Evolutionary conservation across 202 grass and related monocot species (phyloP), one percentile per base, ranked within the genome.

Genomic region (Panicum hallii): DNA sequence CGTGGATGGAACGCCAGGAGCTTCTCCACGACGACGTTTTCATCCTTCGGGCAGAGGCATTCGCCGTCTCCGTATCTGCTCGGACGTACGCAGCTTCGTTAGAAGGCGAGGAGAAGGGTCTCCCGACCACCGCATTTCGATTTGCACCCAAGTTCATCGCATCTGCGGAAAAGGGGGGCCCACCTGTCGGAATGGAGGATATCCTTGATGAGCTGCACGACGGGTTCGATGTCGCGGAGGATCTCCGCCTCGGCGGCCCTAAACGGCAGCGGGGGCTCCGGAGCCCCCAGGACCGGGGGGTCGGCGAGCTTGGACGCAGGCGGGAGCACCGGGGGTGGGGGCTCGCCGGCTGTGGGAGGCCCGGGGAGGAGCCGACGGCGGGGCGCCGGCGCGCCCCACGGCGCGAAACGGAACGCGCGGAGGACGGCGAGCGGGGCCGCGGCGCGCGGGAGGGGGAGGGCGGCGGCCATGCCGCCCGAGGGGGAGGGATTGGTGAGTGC

Each of bases 101-200:
- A 86, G 22, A 69, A 74, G 5, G 57, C 11, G 44, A 0, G 79
- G 79, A 22, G n/a, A 5, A 70, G 36, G 36, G 0, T 6, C 43
- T 26, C 2, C 44, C 36, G 14, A 45, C 12, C 15, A 30, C 45
- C 2, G 48, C 61, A 56, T 84, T 67, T 68, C 40, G 42, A 61
- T 17, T 75, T n/a, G 20, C 34, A 75, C 22, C 75, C 50, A 15
- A 54, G 20, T 26, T 56, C 78, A 55, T 44, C 38, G 1, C 20
- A 13, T 3, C 32, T 1, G 34, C 1, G 12, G 36, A 34, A 14
- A 40, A 28, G 16, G 10, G 26, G 26, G 45, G 7, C 68, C 11
- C 70, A 94, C 94, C 92, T 95, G 63, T 90, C 83, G 7, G 95
- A 95, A 36, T 98, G 95, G 54, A 98, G 93, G 87, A 98, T 98